Conservation (phyloP, 345 rosid genomes). For the Melaleuca quinquenervia region DNA sequence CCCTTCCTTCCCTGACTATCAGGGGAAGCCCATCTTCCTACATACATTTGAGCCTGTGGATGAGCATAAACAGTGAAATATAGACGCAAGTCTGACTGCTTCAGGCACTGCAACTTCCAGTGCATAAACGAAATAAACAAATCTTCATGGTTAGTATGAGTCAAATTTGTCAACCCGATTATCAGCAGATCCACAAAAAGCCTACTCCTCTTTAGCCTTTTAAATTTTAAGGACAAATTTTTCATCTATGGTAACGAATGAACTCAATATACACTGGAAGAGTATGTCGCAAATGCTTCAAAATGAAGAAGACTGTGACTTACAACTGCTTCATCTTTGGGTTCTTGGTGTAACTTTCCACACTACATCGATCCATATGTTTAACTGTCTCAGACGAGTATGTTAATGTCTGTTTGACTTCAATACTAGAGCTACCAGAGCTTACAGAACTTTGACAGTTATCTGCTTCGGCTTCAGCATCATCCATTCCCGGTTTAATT, state of each 20-base stretch:
- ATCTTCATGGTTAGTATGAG: background rate
- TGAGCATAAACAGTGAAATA: background rate
- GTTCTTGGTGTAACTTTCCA: slow-evolving; percentile 7
- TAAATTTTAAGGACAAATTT: background rate
- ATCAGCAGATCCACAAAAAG: background rate
- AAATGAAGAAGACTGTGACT: slow-evolving; percentile 2
- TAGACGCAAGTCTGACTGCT: background rate
- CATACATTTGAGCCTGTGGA: slow-evolving; percentile 1
- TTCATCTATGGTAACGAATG: background rate
- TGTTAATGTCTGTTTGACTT: slow-evolving; percentile 18
- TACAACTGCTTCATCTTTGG: slow-evolving; percentile 20
- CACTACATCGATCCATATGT: slow-evolving; percentile 9
- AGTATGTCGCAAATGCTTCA: background rate
- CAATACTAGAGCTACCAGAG: slow-evolving; percentile 21
- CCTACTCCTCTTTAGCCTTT: background rate
- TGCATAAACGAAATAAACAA: background rate
- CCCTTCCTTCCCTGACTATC: slow-evolving; percentile 19
- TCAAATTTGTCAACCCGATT: background rate
- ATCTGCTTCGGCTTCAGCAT: slow-evolving; percentile 10
- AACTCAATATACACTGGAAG: background rate
- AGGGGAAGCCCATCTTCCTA: slow-evolving; percentile 24
- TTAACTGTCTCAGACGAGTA: slow-evolving; percentile 21
- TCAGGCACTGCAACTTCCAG: background rate
- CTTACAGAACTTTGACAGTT: slow-evolving; percentile 4
- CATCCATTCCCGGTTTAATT: slow-evolving; percentile 14